phyloP scores from a whole-genome alignment of 139 green algal species.

The Chlamydomonas sp. region DNA sequence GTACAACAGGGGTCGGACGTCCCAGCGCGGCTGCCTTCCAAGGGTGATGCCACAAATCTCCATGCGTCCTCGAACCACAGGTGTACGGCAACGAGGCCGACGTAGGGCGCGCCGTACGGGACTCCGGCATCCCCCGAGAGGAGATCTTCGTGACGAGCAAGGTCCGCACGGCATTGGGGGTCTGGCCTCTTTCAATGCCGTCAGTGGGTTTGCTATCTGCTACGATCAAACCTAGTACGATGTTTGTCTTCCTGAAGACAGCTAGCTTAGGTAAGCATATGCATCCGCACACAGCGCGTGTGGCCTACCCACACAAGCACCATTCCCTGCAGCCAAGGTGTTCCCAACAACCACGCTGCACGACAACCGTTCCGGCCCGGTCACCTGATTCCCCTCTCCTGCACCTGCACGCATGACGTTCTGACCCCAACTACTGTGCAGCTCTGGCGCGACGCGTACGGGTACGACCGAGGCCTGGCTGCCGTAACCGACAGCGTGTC shows the following conservation, averaged over 20 bases:
- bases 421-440: not conserved
- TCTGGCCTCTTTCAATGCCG: not conserved
- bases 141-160: constrained; percentile 68
- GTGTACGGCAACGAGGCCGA: constrained; percentile 41
- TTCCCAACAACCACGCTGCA: not conserved
- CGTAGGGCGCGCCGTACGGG: constrained; percentile 42
- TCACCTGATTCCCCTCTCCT: not conserved
- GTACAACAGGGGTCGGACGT: too few species aligned
- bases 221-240: too few species aligned
- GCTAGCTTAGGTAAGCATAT: too few species aligned
- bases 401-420: not conserved
- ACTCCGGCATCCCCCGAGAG: constrained; percentile 42
- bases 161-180: constrained; percentile 23
- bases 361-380: not conserved
- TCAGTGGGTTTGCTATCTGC: too few species aligned
- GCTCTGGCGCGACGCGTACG: constrained; percentile 9
- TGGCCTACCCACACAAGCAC: not conserved
- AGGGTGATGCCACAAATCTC: not conserved
- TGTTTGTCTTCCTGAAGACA: too few species aligned
- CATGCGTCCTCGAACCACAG: not conserved
- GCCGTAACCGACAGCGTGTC: constrained; percentile 18
- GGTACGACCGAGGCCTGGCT: constrained; percentile 18
- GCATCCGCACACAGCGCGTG: not conserved
- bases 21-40: too few species aligned
- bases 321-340: not conserved